phyloP scores from a whole-genome alignment of 2,329 filamentous ascomycete genomes.

The Monilinia vaccinii-corymbosi region DNA sequence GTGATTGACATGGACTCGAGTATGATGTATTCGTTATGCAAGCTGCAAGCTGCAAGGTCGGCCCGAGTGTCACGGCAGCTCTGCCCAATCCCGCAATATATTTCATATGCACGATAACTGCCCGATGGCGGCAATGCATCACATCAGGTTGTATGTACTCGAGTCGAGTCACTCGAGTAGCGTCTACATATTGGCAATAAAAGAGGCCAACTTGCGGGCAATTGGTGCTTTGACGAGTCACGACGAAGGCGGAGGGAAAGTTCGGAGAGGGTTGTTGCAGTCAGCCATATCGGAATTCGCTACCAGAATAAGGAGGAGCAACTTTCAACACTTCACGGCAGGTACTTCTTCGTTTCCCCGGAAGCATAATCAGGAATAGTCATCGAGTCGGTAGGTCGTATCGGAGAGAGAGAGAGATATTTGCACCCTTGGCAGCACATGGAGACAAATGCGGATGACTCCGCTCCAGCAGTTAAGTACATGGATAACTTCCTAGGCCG shows the following conservation, averaged over 20 bases:
- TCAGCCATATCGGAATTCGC: not conserved
- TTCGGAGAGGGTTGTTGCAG: not conserved
- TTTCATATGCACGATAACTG: not conserved
- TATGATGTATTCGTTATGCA: not conserved
- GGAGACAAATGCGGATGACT: not conserved
- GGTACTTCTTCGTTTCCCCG: not conserved
- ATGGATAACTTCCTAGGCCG: not conserved
- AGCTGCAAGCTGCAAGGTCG: slow-evolving; percentile 3
- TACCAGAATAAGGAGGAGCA: not conserved
- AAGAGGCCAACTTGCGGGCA: not conserved
- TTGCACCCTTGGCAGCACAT: no score
- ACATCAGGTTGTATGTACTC: not conserved
- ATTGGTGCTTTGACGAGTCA: not conserved
- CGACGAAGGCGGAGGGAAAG: not conserved
- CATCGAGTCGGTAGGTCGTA: not conserved
- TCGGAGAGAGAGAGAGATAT: no score
- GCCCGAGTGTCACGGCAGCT: slow-evolving; percentile 7
- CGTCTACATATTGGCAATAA: not conserved
- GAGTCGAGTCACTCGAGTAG: not conserved
- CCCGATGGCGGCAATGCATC: not conserved
- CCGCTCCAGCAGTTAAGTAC: not conserved
- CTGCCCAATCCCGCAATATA: not conserved
- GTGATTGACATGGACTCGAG: not conserved
- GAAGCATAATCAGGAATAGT: not conserved
- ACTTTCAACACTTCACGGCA: not conserved